Percentiles rank a stretch among this genome's conserved stretches.
phyloP scores from a whole-genome alignment of 768 basidiomycete genomes.

The Suillus bovinus region DNA sequence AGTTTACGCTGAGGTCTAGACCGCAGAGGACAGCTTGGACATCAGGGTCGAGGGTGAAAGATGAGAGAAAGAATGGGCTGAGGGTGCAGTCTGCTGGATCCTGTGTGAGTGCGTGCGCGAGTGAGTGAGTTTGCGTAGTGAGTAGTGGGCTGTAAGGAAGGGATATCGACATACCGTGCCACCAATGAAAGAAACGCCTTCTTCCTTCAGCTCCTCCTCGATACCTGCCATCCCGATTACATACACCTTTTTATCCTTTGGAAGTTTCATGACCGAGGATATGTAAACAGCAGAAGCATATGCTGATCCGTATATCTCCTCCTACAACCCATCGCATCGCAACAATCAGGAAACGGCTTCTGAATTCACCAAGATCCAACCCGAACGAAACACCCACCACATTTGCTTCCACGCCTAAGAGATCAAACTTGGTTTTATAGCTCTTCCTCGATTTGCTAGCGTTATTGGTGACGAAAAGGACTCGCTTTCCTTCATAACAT shows the following conservation, averaged over 20 bases:
- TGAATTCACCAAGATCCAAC: not conserved
- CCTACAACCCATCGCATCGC: conserved; percentile 44
- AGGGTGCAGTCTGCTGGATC: conserved; percentile 84
- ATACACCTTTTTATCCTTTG: conserved; percentile 91
- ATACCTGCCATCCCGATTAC: conserved; percentile 91
- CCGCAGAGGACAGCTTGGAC: conserved; percentile 97
- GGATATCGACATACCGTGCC: conserved; percentile 66
- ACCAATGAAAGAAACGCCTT: conserved; percentile 78
- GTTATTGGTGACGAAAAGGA: conserved; percentile 97
- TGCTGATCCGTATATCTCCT: conserved; percentile 96
- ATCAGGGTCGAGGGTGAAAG: conserved; percentile 72
- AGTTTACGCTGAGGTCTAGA: conserved; percentile 83
- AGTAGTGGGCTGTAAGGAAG: not conserved
- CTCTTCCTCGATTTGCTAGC: conserved; percentile 87
- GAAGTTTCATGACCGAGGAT: conserved; percentile 85
- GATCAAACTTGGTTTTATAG: conserved; percentile 92
- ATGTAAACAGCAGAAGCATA: conserved; percentile 84
- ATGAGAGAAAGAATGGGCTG: conserved; percentile 60
- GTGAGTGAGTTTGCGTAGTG: not conserved
- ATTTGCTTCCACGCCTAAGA: conserved; percentile 80
- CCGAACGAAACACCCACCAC: conserved; percentile 54
- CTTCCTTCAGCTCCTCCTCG: conserved; percentile 89
- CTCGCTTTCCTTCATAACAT: conserved; percentile 60
- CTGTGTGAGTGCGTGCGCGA: conserved; percentile 41
- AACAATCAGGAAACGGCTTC: not conserved